These are phyloP conservation scores for Alternaria triticimaculans DNA, from an alignment of 2,329 filamentous ascomycete species.

Conservation along the genomic window DNA sequence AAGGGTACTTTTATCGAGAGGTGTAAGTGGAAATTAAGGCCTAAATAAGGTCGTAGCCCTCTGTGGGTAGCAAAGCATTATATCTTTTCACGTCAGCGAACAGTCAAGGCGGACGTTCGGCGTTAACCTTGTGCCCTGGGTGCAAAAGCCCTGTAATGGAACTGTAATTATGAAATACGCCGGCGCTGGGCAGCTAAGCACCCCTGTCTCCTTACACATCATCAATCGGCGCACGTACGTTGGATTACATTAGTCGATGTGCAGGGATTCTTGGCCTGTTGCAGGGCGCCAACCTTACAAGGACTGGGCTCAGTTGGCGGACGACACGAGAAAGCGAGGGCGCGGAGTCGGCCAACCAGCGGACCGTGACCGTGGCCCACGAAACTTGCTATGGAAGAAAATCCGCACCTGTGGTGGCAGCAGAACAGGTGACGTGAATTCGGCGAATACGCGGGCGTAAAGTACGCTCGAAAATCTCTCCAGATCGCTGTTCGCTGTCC, in stretches of 20 bases:
- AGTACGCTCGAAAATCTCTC: constrained; percentile 10
- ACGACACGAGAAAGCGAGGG: constrained; percentile 41
- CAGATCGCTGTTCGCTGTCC: constrained; percentile 21
- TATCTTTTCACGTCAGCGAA: constrained; percentile 49
- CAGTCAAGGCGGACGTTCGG: constrained; percentile 47
- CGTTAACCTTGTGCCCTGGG: constrained; percentile 31
- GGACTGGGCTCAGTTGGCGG: constrained; percentile 38
- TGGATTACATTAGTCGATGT: constrained; percentile 43
- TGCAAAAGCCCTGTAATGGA: constrained; percentile 35
- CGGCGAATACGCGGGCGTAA: constrained; percentile 19
- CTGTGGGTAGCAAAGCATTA: constrained; percentile 47
- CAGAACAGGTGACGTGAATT: constrained; percentile 27
- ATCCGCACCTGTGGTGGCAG: constrained; percentile 21
- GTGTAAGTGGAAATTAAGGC: constrained; percentile 31
- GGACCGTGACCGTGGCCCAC: constrained; percentile 30
- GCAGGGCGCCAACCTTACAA: constrained; percentile 47
- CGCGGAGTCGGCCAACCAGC: constrained; percentile 40
- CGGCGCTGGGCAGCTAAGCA: constrained; percentile 31
- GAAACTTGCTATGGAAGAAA: constrained; percentile 19
- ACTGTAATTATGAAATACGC: constrained; percentile 39
- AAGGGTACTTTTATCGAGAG: constrained; percentile 8
- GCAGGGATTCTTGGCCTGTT: constrained; percentile 39
- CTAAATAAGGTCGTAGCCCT: constrained; percentile 37
- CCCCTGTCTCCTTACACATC: constrained; percentile 39
- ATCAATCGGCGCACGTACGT: constrained; percentile 41